Conservation (phyloP, 441 rosid genomes). For the Aleurites moluccanus region DNA sequence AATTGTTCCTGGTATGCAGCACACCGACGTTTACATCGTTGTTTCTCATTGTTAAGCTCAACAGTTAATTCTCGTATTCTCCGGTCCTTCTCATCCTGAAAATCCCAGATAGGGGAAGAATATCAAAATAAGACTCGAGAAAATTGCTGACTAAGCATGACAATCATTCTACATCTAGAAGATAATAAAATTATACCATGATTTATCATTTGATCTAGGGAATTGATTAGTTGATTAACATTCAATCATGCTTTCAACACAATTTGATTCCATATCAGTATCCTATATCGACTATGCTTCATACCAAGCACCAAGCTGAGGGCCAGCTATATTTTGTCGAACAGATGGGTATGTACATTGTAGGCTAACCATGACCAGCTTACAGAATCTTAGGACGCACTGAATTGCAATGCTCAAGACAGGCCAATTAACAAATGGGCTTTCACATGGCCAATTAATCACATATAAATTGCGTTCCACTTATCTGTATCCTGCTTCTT, state of each 20-base stretch:
- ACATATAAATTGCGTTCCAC: background rate
- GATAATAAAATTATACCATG: too few relatives aligned
- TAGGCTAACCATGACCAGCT: background rate
- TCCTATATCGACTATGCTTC: background rate
- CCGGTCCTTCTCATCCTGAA: constrained; percentile 53
- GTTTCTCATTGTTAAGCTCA: constrained; percentile 51
- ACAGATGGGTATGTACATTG: background rate
- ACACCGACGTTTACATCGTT: constrained; percentile 41
- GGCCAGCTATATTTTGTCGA: background rate
- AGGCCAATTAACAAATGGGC: background rate
- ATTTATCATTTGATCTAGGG: background rate
- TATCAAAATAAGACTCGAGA: background rate
- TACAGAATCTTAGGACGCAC: constrained; percentile 11
- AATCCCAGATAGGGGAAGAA: background rate
- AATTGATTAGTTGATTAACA: background rate
- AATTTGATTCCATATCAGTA: background rate
- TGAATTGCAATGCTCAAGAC: background rate
- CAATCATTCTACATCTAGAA: background rate
- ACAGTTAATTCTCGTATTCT: constrained; percentile 47
- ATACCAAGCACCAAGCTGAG: background rate
- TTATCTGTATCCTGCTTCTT: background rate
- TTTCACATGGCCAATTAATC: background rate
- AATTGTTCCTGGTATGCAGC: constrained; percentile 47
- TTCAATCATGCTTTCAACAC: background rate
- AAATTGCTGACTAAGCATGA: background rate